Conservation (phyloP, 2,329 filamentous ascomycete genomes). For the Trichoderma oligosporum region DNA sequence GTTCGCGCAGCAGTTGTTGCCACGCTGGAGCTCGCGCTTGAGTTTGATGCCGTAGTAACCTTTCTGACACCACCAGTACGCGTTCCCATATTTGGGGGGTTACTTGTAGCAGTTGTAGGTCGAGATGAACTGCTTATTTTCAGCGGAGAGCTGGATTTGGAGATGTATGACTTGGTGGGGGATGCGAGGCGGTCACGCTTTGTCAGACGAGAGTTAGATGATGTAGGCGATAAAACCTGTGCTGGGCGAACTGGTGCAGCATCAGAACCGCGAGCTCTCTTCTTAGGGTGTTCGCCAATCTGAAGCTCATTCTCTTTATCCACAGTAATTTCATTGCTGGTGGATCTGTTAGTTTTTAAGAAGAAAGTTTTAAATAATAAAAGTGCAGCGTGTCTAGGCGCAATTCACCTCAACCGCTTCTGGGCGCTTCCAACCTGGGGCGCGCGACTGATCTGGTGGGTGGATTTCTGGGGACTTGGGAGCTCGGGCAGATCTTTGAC, state of each 20-base stretch:
- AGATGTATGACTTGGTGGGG: slow-evolving; percentile 55
- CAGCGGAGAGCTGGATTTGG: slow-evolving; percentile 59
- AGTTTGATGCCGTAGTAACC: slow-evolving; percentile 42
- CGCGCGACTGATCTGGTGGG: slow-evolving; percentile 25
- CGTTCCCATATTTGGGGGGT: slow-evolving; percentile 55
- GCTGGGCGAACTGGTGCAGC: slow-evolving; percentile 40
- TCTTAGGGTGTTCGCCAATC: slow-evolving; percentile 64
- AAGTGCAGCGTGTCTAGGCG: slow-evolving; percentile 17
- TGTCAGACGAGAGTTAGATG: slow-evolving; percentile 69
- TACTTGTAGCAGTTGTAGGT: slow-evolving; percentile 39
- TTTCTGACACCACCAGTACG: slow-evolving; percentile 48
- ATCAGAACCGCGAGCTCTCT: slow-evolving; percentile 50
- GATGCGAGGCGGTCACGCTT: slow-evolving; percentile 47
- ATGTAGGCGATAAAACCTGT: slow-evolving; percentile 75
- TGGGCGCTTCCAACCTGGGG: slow-evolving; percentile 30
- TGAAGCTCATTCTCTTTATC: slow-evolving; percentile 75
- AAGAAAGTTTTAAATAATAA: slow-evolving; percentile 1
- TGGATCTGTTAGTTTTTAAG: slow-evolving; percentile 21
- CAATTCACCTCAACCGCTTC: slow-evolving; percentile 52
- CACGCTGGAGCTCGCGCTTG: slow-evolving; percentile 40
- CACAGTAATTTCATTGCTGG: slow-evolving; percentile 59
- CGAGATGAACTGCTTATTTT: slow-evolving; percentile 48
- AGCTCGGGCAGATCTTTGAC: slow-evolving; percentile 45
- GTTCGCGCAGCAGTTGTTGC: slow-evolving; percentile 34
- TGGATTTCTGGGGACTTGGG: slow-evolving; percentile 36